Conservation (phyloP, 2,329 filamentous ascomycete genomes). For the Lasiodiplodia gonubiensis region DNA sequence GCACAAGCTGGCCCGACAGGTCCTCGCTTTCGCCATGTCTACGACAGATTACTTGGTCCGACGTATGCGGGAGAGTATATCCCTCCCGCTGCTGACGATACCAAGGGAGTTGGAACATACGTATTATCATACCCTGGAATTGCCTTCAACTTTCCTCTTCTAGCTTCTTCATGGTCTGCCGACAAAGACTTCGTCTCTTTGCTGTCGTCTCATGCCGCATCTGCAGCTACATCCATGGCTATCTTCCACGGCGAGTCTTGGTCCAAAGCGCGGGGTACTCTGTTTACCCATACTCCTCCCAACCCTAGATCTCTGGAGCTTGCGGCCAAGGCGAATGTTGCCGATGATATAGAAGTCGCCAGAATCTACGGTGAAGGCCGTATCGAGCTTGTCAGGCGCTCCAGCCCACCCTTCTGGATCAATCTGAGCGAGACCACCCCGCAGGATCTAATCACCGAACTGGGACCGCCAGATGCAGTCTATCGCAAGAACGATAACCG, state of each 20-base stretch:
- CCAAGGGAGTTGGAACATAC: slow-evolving; percentile 71
- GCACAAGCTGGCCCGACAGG: slow-evolving; percentile 55
- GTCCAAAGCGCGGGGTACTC: slow-evolving; percentile 75
- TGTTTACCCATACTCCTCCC: slow-evolving; percentile 77
- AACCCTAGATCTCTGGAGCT: slow-evolving; percentile 75
- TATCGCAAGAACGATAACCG: slow-evolving; percentile 90
- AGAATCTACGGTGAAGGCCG: slow-evolving; percentile 78
- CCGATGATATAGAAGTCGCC: slow-evolving; percentile 85
- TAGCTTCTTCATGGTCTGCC: slow-evolving; percentile 74
- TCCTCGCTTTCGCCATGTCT: slow-evolving; percentile 86
- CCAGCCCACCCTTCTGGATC: slow-evolving; percentile 71
- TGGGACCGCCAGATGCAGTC: slow-evolving; percentile 92
- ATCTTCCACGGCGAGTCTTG: slow-evolving; percentile 91
- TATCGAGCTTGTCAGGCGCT: slow-evolving; percentile 77
- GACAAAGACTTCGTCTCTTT: slow-evolving; percentile 83
- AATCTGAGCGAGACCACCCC: slow-evolving; percentile 84
- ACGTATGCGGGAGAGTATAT: slow-evolving; percentile 95
- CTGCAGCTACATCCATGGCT: slow-evolving; percentile 83
- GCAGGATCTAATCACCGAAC: slow-evolving; percentile 86
- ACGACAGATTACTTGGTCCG: slow-evolving; percentile 89
- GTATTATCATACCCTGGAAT: slow-evolving; percentile 93
- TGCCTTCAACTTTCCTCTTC: slow-evolving; percentile 86
- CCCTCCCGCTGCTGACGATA: slow-evolving; percentile 60
- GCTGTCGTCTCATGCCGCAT: slow-evolving; percentile 77
- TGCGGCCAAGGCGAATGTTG: slow-evolving; percentile 69